Evolutionary conservation across 345 rosid genomes (phyloP).

Genomic region (Turritis glabra): DNA sequence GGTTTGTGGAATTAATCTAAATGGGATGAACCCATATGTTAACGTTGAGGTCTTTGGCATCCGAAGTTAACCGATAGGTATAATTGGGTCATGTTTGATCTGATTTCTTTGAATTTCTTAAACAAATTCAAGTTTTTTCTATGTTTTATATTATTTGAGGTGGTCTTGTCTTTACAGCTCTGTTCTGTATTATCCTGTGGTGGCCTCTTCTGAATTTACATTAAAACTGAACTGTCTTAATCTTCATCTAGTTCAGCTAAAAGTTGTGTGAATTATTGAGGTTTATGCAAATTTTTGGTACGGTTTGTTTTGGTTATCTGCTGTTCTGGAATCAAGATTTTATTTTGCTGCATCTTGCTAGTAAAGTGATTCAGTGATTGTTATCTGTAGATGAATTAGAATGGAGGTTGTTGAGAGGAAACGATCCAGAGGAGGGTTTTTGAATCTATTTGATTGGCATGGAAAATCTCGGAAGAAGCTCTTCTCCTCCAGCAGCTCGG

Average conservation of each 20-base stretch:
- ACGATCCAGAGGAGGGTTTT: conserved; percentile 68
- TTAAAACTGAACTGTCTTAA: conserved; percentile 8
- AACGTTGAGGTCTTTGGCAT: conserved; percentile 28
- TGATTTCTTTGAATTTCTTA: neutral
- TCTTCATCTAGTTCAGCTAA: conserved; percentile 12
- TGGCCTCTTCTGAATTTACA: conserved; percentile 15
- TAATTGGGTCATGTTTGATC: neutral
- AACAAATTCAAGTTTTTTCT: neutral
- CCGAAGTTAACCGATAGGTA: conserved; percentile 13
- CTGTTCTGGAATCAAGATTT: conserved; percentile 11
- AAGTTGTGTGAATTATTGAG: conserved; percentile 12
- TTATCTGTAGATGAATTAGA: conserved; percentile 33
- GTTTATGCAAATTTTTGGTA: neutral
- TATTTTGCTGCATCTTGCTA: neutral
- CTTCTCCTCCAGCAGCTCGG: conserved; percentile 53
- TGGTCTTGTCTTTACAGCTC: conserved; percentile 7
- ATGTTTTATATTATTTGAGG: conserved; percentile 13
- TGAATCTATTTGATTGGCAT: conserved; percentile 78
- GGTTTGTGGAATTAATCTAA: conserved; percentile 1
- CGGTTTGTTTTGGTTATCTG: neutral
- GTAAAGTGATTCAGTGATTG: conserved; percentile 8
- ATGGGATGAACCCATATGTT: neutral
- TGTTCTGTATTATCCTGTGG: conserved; percentile 25
- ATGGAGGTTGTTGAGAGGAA: conserved; percentile 76
- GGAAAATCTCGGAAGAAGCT: conserved; percentile 82